Evolutionary conservation across 305 asterid species (phyloP).

Genomic region (Fraxinus ornus): DNA sequence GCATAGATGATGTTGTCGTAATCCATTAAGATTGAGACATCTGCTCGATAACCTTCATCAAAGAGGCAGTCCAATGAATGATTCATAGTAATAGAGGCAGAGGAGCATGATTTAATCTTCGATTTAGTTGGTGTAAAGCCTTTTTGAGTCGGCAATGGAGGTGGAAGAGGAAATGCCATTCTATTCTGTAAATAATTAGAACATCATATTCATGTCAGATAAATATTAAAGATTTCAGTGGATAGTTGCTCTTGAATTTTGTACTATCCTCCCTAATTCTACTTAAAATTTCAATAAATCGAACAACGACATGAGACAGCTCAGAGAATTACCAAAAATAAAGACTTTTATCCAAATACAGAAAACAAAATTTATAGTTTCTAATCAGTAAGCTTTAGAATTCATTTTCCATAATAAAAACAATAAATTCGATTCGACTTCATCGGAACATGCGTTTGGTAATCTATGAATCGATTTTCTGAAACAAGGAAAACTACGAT

Average conservation of each 20-base stretch:
- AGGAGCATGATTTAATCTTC: slow-evolving; percentile 24
- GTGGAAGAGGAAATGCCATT: slow-evolving; percentile 54
- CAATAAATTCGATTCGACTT: background rate
- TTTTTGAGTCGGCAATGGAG: slow-evolving; percentile 50
- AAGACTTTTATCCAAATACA: background rate
- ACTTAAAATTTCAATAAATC: background rate
- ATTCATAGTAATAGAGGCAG: slow-evolving; percentile 33
- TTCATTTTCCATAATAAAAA: background rate
- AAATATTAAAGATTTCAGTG: background rate
- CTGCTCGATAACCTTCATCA: slow-evolving; percentile 84
- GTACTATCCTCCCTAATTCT: background rate
- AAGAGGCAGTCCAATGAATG: slow-evolving; percentile 56
- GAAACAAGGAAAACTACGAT: background rate
- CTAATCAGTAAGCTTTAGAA: background rate
- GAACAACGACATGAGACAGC: background rate
- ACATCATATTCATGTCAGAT: background rate
- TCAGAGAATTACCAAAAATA: background rate
- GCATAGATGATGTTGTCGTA: slow-evolving; percentile 60
- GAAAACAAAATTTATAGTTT: background rate
- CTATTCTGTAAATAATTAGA: background rate
- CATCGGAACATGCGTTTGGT: background rate
- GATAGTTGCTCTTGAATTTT: background rate
- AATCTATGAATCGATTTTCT: background rate
- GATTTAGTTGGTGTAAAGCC: slow-evolving; percentile 23
- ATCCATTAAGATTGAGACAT: slow-evolving; percentile 55